These are phyloP conservation scores for Biscogniauxia mediterranea DNA, from an alignment of 2,329 filamentous ascomycete species.

Conservation along the genomic window DNA sequence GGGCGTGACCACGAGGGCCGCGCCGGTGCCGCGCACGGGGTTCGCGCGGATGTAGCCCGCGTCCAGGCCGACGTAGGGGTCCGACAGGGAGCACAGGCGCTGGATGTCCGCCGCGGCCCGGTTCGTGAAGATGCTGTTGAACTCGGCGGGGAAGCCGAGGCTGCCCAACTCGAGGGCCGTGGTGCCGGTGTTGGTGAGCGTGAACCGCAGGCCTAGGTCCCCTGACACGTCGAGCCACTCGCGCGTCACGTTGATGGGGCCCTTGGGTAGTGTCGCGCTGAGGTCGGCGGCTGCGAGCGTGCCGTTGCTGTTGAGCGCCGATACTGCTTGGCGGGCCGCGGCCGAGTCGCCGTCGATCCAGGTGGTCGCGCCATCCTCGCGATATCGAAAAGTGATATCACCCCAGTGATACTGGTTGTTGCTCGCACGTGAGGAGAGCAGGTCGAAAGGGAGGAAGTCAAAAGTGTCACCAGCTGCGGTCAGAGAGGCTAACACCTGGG, in stretches of 20 bases:
- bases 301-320: conserved; percentile 23
- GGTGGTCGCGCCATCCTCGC: conserved; percentile 32
- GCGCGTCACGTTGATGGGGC: conserved; percentile 46
- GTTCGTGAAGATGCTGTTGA: conserved; percentile 61
- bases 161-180: conserved; percentile 51
- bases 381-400: conserved; percentile 56
- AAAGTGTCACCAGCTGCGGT: conserved; percentile 41
- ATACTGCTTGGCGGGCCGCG: conserved; percentile 37
- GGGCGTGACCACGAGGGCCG: conserved; percentile 54
- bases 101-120: conserved; percentile 48
- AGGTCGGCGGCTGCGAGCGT: conserved; percentile 41
- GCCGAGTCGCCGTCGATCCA: conserved; percentile 52
- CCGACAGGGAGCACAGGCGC: conserved; percentile 51
- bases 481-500: conserved; percentile 50
- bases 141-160: conserved; percentile 57
- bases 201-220: conserved; percentile 52
- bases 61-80: conserved; percentile 60
- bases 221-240: conserved; percentile 49
- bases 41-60: conserved; percentile 56
- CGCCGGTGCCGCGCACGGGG: conserved; percentile 50
- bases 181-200: conserved; percentile 43
- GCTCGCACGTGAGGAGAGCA: conserved; percentile 44
- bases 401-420: conserved; percentile 59
- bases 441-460: conserved; percentile 55
- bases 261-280: conserved; percentile 38